These are phyloP conservation scores for Digitaria exilis DNA, from an alignment of 202 grass and related monocot genomes.

Conservation along the genomic window DNA sequence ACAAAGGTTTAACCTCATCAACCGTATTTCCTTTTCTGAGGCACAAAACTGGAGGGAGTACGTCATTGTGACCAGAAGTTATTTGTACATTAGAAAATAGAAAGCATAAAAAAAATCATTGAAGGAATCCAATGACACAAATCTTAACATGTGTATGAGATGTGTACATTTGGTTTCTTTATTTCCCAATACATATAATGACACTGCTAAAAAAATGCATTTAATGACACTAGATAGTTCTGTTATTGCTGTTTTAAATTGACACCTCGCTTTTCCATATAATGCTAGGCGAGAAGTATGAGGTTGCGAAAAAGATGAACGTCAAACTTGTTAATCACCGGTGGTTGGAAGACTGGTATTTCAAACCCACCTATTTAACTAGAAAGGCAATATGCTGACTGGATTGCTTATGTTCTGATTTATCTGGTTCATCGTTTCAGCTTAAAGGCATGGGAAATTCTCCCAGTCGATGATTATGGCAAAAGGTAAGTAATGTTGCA, in stretches of 20 bases:
- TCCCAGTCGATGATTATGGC: slow-evolving; percentile 67
- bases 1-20: background rate
- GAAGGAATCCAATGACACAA: slow-evolving; percentile 2
- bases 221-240: slow-evolving; percentile 19
- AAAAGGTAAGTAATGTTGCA: slow-evolving; percentile 58
- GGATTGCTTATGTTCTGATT: slow-evolving; percentile 11
- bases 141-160: slow-evolving; percentile 12
- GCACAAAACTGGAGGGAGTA: background rate
- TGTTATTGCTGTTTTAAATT: slow-evolving; percentile 2
- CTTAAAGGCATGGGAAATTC: slow-evolving; percentile 81
- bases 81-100: slow-evolving; percentile 5
- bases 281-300: slow-evolving; percentile 78
- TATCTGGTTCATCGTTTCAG: slow-evolving; percentile 43
- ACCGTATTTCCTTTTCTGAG: background rate
- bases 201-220: slow-evolving; percentile 9
- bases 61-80: background rate
- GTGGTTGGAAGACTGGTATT: slow-evolving; percentile 94
- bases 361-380: slow-evolving; percentile 4
- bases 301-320: slow-evolving; percentile 71
- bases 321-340: slow-evolving; percentile 84
- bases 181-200: slow-evolving; percentile 3
- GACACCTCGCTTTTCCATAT: slow-evolving; percentile 27
- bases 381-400: background rate
- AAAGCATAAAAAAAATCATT: background rate
- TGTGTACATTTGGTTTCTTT: slow-evolving; percentile 6